Conservation (phyloP, 305 asterid genomes). For the Fraxinus platypoda region DNA sequence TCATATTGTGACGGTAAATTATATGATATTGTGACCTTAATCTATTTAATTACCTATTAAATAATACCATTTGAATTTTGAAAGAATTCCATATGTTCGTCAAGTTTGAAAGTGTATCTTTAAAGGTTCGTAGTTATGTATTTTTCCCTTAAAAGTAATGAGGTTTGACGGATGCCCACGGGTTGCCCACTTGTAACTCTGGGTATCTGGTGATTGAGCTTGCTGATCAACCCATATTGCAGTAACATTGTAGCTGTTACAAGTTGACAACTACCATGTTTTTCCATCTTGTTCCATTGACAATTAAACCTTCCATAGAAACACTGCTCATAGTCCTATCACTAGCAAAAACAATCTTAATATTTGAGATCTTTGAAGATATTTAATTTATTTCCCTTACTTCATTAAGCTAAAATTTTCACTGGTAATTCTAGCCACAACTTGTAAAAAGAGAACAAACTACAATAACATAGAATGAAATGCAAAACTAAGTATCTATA, state of each 20-base stretch:
- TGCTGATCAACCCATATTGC: background rate
- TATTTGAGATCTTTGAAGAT: background rate
- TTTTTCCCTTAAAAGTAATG: background rate
- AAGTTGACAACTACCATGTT: background rate
- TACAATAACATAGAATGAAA: background rate
- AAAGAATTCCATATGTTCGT: background rate
- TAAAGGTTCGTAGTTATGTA: background rate
- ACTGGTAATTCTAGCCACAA: background rate
- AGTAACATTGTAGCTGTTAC: background rate
- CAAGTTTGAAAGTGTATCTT: background rate
- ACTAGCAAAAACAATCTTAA: background rate
- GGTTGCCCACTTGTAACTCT: background rate
- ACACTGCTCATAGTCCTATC: background rate
- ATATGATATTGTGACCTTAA: no score
- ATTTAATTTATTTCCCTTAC: background rate
- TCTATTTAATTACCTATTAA: background rate
- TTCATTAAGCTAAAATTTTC: background rate
- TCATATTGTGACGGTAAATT: background rate
- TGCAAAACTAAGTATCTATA: background rate
- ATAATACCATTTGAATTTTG: background rate
- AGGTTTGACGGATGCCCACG: background rate
- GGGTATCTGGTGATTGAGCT: background rate
- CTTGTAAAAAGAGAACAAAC: conserved; percentile 10
- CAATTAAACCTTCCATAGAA: background rate
- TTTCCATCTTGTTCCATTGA: background rate